phyloP scores from a whole-genome alignment of 768 basidiomycete genomes.

The Mycena filopes region DNA sequence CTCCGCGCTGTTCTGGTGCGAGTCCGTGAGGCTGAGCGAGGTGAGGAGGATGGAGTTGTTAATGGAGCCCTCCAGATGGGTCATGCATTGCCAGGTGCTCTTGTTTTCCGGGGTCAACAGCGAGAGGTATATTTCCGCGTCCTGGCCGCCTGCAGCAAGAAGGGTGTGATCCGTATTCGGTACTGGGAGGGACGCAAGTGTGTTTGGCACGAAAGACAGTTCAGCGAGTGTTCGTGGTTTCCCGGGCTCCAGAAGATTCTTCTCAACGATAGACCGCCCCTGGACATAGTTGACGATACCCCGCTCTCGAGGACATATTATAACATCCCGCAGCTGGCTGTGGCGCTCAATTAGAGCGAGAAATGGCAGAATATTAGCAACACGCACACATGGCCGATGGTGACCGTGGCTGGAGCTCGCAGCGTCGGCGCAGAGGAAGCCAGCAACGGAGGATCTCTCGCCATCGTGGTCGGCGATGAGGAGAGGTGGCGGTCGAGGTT shows the following conservation, averaged over 20 bases:
- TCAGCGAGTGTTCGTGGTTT: slow-evolving; percentile 62
- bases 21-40: slow-evolving; percentile 64
- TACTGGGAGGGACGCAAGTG: slow-evolving; percentile 66
- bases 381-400: slow-evolving; percentile 74
- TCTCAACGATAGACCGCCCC: slow-evolving; percentile 64
- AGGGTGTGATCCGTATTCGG: slow-evolving; percentile 64
- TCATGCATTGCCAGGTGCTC: slow-evolving; percentile 65
- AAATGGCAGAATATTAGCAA: background rate
- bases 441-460: slow-evolving; percentile 57
- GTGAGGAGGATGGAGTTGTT: slow-evolving; percentile 86
- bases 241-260: slow-evolving; percentile 55
- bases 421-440: slow-evolving; percentile 54
- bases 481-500: background rate
- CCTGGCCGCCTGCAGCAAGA: slow-evolving; percentile 82
- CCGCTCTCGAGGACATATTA: slow-evolving; percentile 75
- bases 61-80: slow-evolving; percentile 71
- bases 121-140: slow-evolving; percentile 77
- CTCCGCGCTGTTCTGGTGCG: slow-evolving; percentile 73
- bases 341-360: slow-evolving; percentile 22
- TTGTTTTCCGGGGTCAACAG: slow-evolving; percentile 39
- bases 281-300: slow-evolving; percentile 75
- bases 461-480: slow-evolving; percentile 49
- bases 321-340: slow-evolving; percentile 83
- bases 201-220: slow-evolving; percentile 70
- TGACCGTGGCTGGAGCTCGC: slow-evolving; percentile 55